A percentile compares a stretch with the other conserved stretches of the same genome.
Evolutionary conservation across 768 basidiomycete genomes (phyloP).

Genomic region (Russula virescens): DNA sequence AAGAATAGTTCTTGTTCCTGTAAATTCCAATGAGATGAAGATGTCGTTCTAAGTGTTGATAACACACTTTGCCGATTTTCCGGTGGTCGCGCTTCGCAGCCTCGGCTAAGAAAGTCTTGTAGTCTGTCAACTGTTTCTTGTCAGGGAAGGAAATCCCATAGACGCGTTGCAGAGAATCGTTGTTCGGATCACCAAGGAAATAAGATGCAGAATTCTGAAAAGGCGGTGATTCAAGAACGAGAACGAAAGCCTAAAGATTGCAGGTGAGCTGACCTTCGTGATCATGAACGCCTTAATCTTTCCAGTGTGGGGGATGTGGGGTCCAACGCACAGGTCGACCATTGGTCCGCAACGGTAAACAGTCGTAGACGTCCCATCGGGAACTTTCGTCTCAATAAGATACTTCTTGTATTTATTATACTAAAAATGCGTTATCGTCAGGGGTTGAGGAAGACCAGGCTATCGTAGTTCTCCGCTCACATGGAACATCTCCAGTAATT

Average conservation of each 20-base stretch:
- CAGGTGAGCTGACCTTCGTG: constrained; percentile 60
- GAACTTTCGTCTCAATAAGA: constrained; percentile 91
- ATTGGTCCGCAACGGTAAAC: constrained; percentile 99
- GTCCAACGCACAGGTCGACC: constrained; percentile 95
- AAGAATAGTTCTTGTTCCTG: constrained; percentile 97
- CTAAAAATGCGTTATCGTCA: constrained; percentile 37
- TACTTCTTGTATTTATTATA: constrained; percentile 99
- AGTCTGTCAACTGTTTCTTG: constrained; percentile 88
- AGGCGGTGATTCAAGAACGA: background rate
- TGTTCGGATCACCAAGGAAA: constrained; percentile 89
- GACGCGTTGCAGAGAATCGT: constrained; percentile 92
- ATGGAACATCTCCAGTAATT: constrained; percentile 92
- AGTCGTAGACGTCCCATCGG: constrained; percentile 93
- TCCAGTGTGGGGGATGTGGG: constrained; percentile 97
- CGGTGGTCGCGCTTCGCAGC: constrained; percentile 98
- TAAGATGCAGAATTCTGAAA: constrained; percentile 91
- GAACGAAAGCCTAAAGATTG: background rate
- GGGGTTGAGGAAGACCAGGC: background rate
- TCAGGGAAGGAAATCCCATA: constrained; percentile 99
- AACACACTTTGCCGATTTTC: constrained; percentile 77
- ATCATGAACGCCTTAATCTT: constrained; percentile 97
- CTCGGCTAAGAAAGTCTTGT: constrained; percentile 93
- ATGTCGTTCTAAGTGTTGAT: background rate
- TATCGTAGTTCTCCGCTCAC: constrained; percentile 37
- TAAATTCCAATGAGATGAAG: constrained; percentile 13